Percentiles rank a stretch among this genome's conserved stretches.
These are phyloP conservation scores for Royoungia palumana DNA, from an alignment of 768 basidiomycete genomes.

Conservation along the genomic window DNA sequence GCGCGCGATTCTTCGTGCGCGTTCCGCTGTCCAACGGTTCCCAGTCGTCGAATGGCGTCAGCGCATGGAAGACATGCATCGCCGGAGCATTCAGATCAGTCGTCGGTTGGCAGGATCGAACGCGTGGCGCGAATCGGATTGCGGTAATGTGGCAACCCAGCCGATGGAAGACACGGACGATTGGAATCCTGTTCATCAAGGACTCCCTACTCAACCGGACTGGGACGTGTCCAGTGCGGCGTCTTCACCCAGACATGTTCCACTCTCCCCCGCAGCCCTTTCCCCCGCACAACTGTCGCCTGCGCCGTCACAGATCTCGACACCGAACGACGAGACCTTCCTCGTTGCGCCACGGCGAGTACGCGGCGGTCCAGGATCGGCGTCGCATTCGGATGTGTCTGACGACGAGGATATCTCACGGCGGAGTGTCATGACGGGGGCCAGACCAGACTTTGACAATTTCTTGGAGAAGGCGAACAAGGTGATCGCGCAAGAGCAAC, in stretches of 20 bases:
- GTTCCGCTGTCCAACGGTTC: slow-evolving; percentile 94
- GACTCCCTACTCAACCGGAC: slow-evolving; percentile 66
- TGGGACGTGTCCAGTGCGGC: slow-evolving; percentile 66
- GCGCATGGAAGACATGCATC: slow-evolving; percentile 92
- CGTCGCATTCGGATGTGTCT: slow-evolving; percentile 51
- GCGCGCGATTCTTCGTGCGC: slow-evolving; percentile 86
- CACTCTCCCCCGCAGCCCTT: slow-evolving; percentile 45
- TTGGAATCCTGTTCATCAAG: slow-evolving; percentile 71
- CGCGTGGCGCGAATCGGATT: slow-evolving; percentile 77
- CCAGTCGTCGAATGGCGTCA: slow-evolving; percentile 98
- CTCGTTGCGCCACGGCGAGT: slow-evolving; percentile 34
- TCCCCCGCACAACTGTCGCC: slow-evolving; percentile 50
- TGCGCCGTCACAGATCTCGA: slow-evolving; percentile 59
- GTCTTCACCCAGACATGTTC: slow-evolving; percentile 39
- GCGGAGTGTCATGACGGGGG: slow-evolving; percentile 27
- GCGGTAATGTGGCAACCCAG: slow-evolving; percentile 40
- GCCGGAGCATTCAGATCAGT: slow-evolving; percentile 72
- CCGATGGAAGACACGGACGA: slow-evolving; percentile 69
- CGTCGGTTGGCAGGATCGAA: slow-evolving; percentile 64
- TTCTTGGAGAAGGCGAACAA: slow-evolving; percentile 86
- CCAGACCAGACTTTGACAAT: slow-evolving; percentile 54
- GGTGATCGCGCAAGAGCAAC: slow-evolving; percentile 77
- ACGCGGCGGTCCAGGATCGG: slow-evolving; percentile 28
- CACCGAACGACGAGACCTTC: slow-evolving; percentile 42
- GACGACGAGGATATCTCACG: slow-evolving; percentile 58